phyloP scores from a whole-genome alignment of 2,329 filamentous ascomycete genomes.

The Neofusicoccum ribis region DNA sequence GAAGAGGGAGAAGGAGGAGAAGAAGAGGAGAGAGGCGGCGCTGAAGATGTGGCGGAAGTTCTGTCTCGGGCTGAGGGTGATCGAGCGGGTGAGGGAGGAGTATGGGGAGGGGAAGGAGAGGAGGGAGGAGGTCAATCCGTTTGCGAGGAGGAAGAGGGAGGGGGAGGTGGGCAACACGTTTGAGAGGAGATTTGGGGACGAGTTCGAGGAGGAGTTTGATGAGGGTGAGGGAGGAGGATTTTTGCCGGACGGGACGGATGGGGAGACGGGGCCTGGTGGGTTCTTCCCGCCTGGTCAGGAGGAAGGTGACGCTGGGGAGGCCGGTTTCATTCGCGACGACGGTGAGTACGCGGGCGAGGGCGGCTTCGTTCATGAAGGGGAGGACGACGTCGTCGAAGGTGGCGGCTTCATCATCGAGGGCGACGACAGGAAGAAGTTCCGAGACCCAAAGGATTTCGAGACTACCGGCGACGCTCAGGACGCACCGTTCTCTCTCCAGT shows the following conservation, averaged over 20 bases:
- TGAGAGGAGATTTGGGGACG: constrained; percentile 20
- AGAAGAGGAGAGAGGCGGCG: constrained; percentile 74
- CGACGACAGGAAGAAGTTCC: constrained; percentile 26
- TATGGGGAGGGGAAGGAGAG: constrained; percentile 60
- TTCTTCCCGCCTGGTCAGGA: constrained; percentile 23
- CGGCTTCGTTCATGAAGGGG: constrained; percentile 40
- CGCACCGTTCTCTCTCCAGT: constrained; percentile 37
- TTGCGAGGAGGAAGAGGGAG: constrained; percentile 45
- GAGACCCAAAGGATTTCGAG: neutral
- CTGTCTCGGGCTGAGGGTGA: constrained; percentile 79
- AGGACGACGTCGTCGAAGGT: constrained; percentile 31
- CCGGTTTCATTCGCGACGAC: constrained; percentile 22
- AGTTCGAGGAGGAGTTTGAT: constrained; percentile 28
- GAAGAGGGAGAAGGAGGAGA: constrained; percentile 74
- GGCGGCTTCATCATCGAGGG: constrained; percentile 35
- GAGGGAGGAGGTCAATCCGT: constrained; percentile 60
- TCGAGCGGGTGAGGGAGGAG: constrained; percentile 72
- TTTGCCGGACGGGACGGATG: constrained; percentile 30
- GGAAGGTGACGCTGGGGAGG: constrained; percentile 7
- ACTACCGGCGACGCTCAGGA: constrained; percentile 22
- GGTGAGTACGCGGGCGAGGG: constrained; percentile 27
- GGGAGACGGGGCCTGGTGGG: constrained; percentile 19
- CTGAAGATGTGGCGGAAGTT: constrained; percentile 83
- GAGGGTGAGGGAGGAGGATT: constrained; percentile 43
- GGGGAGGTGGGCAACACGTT: constrained; percentile 23